Percentiles rank a stretch among this genome's conserved stretches.
Conservation (phyloP, 306 rosid genomes). For the Quercus suber region DNA sequence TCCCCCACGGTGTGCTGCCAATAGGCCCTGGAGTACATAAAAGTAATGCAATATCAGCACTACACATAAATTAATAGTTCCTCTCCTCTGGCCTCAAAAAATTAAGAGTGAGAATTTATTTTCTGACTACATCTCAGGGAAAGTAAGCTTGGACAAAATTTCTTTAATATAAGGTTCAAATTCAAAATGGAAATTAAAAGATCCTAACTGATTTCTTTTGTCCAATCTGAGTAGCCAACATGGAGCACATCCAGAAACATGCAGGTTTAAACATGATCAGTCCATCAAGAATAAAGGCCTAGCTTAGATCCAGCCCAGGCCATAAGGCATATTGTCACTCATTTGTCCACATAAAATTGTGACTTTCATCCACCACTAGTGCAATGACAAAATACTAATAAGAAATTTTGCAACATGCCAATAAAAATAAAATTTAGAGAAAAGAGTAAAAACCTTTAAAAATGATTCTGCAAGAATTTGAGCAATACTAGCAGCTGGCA, state of each 20-base stretch:
- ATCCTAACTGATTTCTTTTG: slow-evolving; percentile 9
- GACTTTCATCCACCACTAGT: background rate
- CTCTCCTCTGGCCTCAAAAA: background rate
- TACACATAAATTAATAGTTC: background rate
- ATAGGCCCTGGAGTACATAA: slow-evolving; percentile 59
- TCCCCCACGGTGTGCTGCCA: slow-evolving; percentile 99
- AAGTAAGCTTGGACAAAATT: background rate
- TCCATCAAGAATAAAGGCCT: background rate
- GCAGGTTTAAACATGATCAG: background rate
- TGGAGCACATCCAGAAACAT: background rate
- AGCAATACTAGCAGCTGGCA: slow-evolving; percentile 90
- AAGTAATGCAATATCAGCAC: slow-evolving; percentile 13
- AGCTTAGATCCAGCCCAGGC: slow-evolving; percentile 9
- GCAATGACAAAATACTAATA: background rate
- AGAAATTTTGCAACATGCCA: background rate
- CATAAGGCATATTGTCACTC: slow-evolving; percentile 9
- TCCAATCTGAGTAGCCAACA: background rate
- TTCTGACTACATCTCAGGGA: background rate
- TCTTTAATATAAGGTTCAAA: background rate
- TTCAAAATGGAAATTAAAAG: slow-evolving; percentile 5
- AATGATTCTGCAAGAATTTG: slow-evolving; percentile 97
- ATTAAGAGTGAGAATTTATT: background rate
- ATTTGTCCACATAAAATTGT: slow-evolving; percentile 1
- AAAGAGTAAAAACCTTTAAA: slow-evolving; percentile 62
- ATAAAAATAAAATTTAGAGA: background rate